Evolutionary conservation across 352 stramenopile species (phyloP).

Genomic region (Globisporangium carolinianum): DNA sequence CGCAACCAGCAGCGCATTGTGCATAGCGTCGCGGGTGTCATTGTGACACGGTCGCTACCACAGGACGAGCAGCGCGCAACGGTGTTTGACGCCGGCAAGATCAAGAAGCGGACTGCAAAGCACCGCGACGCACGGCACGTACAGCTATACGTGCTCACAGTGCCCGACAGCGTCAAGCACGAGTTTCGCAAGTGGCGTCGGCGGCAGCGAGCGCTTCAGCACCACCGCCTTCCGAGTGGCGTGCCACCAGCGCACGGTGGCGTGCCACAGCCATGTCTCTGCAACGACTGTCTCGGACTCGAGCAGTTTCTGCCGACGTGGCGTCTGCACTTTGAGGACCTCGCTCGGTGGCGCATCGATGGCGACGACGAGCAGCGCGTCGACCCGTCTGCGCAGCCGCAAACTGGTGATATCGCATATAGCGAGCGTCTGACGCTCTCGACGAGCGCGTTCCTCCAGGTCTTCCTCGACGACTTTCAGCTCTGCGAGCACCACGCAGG

Average conservation of each 20-base stretch:
- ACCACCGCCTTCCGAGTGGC: slow-evolving; percentile 28
- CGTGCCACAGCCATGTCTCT: slow-evolving; percentile 37
- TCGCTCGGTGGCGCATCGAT: slow-evolving; percentile 28
- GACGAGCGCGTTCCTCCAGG: slow-evolving; percentile 18
- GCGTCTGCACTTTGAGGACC: slow-evolving; percentile 46
- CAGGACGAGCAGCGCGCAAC: neutral
- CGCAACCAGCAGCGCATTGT: slow-evolving; percentile 40
- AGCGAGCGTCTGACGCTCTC: neutral
- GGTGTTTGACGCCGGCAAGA: slow-evolving; percentile 12
- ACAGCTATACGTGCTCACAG: slow-evolving; percentile 26
- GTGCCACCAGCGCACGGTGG: slow-evolving; percentile 27
- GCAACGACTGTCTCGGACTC: slow-evolving; percentile 40
- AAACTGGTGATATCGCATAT: too few relatives aligned
- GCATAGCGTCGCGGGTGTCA: slow-evolving; percentile 22
- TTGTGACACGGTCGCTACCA: slow-evolving; percentile 4
- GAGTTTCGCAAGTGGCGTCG: slow-evolving; percentile 36
- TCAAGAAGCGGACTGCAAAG: slow-evolving; percentile 6
- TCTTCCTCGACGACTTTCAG: slow-evolving; percentile 24
- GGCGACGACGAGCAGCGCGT: neutral
- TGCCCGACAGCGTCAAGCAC: slow-evolving; percentile 21
- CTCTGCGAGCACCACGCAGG: slow-evolving; percentile 13
- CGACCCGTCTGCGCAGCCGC: neutral
- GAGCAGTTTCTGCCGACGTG: slow-evolving; percentile 44
- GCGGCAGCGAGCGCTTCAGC: slow-evolving; percentile 26
- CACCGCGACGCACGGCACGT: neutral